Conservation (phyloP, 192 early-diverging fungal genomes). For the Bifiguratus adelaidae region DNA sequence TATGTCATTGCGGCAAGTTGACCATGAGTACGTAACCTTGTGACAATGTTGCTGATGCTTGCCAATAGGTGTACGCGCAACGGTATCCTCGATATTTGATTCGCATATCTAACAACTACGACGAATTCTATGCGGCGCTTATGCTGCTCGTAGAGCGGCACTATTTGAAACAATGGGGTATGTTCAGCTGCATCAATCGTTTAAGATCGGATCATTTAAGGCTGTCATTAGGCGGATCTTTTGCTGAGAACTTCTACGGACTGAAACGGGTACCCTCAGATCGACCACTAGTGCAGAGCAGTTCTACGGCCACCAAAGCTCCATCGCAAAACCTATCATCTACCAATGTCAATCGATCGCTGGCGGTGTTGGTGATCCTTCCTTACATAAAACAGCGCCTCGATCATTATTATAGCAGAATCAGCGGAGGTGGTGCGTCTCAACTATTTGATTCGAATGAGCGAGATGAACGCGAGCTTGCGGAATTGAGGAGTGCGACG, state of each 20-base stretch:
- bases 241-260: slow-evolving; percentile 93
- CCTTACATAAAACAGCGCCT: slow-evolving; percentile 68
- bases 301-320: slow-evolving; percentile 8
- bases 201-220: slow-evolving; percentile 2
- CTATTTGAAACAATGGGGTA: slow-evolving; percentile 75
- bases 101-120: slow-evolving; percentile 65
- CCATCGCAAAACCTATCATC: slow-evolving; percentile 33
- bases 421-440: slow-evolving; percentile 50
- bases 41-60: neutral
- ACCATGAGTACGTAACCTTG: neutral
- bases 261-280: slow-evolving; percentile 56
- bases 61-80: slow-evolving; percentile 65
- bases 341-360: slow-evolving; percentile 45
- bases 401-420: slow-evolving; percentile 60
- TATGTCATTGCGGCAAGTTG: slow-evolving; percentile 68
- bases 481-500: slow-evolving; percentile 7
- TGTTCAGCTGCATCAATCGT: neutral
- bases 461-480: slow-evolving; percentile 17
- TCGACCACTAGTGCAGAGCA: slow-evolving; percentile 11
- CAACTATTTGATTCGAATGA: slow-evolving; percentile 53
- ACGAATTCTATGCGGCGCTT: slow-evolving; percentile 69
- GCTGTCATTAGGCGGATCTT: slow-evolving; percentile 47
- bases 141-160: slow-evolving; percentile 77
- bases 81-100: slow-evolving; percentile 76
- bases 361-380: slow-evolving; percentile 56